Conservation (phyloP, 768 basidiomycete species). For the Lepiota brunneoincarnata region DNA sequence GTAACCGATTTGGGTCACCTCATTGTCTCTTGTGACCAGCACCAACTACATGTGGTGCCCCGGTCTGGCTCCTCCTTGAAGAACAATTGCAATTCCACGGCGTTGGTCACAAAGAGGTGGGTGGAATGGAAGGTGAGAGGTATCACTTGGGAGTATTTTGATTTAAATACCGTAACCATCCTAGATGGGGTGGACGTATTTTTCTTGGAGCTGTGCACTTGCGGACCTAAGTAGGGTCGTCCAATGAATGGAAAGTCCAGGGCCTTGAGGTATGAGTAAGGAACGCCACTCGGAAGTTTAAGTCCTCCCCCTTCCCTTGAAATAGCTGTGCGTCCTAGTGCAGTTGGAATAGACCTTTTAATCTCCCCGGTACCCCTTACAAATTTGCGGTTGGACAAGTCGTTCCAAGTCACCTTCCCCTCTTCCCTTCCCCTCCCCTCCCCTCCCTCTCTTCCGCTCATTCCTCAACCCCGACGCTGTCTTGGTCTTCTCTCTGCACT, state of each 20-base stretch:
- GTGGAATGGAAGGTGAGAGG: conserved; percentile 1
- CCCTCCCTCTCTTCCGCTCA: not conserved
- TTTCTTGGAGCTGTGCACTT: conserved; percentile 7
- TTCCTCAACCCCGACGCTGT: not conserved
- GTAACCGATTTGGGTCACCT: no score
- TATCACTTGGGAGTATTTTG: not conserved
- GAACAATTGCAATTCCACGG: not conserved
- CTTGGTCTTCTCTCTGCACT: not conserved
- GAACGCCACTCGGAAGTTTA: conserved; percentile 7
- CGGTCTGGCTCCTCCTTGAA: not conserved
- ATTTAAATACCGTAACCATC: not conserved
- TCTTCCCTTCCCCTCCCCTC: not conserved
- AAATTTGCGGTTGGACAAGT: not conserved
- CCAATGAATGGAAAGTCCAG: not conserved
- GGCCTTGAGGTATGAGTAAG: conserved; percentile 10
- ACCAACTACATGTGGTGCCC: not conserved
- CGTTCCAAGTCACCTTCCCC: conserved; percentile 3
- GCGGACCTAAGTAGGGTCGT: not conserved
- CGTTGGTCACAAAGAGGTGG: not conserved
- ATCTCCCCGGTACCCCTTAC: not conserved
- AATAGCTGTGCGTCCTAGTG: conserved; percentile 9
- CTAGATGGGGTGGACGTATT: not conserved
- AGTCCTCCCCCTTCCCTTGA: conserved; percentile 8
- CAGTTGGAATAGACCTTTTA: not conserved
- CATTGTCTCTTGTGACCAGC: not conserved